These are phyloP conservation scores for Guadua angustifolia DNA, from an alignment of 176 grass and related monocot genomes.

Conservation along the genomic window DNA sequence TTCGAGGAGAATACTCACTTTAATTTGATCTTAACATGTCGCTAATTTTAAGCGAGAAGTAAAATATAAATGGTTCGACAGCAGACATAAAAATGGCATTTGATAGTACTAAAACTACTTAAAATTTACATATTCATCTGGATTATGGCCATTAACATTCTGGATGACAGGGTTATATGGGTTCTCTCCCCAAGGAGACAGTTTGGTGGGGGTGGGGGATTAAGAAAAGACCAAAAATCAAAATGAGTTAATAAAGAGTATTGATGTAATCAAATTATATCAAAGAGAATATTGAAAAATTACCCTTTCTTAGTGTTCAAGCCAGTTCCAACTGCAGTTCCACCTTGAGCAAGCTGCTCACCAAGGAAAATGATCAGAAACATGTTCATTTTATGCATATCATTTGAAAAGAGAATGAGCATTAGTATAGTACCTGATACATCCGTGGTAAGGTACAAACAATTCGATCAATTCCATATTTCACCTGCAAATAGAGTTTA, in stretches of 20 bases:
- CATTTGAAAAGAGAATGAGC: conserved; percentile 42
- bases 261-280: conserved; percentile 1
- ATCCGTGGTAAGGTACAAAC: conserved; percentile 76
- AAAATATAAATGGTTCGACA: not conserved
- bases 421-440: conserved; percentile 78
- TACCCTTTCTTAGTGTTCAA: conserved; percentile 99
- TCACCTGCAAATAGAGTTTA: conserved; percentile 63
- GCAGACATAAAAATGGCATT: not conserved
- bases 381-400: conserved; percentile 7
- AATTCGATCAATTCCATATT: conserved; percentile 88
- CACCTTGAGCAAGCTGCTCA: conserved; percentile 96
- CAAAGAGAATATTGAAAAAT: not conserved
- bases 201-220: not conserved
- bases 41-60: not conserved
- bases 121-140: conserved; percentile 6
- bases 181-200: not conserved
- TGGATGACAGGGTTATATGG: conserved; percentile 17
- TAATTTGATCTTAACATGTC: conserved; percentile 1
- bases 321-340: conserved; percentile 96
- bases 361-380: conserved; percentile 35
- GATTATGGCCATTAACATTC: conserved; percentile 16
- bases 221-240: not conserved
- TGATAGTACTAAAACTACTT: conserved; percentile 23
- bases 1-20: not conserved
- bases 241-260: not conserved